These are phyloP conservation scores for Drechslerella coelobrocha DNA, from an alignment of 2,329 filamentous ascomycete species.

Conservation along the genomic window DNA sequence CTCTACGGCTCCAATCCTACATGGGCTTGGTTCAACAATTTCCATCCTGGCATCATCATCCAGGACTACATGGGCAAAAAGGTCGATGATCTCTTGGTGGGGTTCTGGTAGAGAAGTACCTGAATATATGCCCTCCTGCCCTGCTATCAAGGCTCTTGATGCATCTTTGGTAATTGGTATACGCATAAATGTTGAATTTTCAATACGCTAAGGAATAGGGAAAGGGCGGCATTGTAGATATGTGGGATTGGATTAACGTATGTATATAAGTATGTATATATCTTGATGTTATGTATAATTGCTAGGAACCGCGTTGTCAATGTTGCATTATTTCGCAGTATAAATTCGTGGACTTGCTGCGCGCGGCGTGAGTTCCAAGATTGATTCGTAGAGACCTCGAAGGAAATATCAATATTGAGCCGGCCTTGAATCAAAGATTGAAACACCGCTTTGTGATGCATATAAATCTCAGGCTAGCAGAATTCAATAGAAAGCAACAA, in stretches of 20 bases:
- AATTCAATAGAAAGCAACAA: too few species aligned
- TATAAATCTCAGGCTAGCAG: too few species aligned
- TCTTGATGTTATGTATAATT: background rate
- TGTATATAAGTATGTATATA: background rate
- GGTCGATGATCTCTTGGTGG: conserved; percentile 25
- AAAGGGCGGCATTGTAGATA: background rate
- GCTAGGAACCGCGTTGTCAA: background rate
- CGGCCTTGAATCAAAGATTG: too few species aligned
- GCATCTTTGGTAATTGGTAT: too few species aligned
- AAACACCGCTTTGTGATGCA: too few species aligned
- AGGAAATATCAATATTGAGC: too few species aligned
- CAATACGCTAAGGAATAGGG: too few species aligned
- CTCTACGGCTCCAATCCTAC: conserved; percentile 38
- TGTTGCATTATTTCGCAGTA: background rate
- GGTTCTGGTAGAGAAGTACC: conserved; percentile 22
- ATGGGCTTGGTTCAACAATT: conserved; percentile 43
- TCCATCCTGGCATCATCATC: conserved; percentile 41
- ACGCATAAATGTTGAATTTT: too few species aligned
- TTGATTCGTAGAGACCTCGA: background rate
- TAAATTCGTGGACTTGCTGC: too few species aligned
- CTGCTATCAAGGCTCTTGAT: background rate
- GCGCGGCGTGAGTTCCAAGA: background rate
- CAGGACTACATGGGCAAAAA: conserved; percentile 47
- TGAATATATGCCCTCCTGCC: background rate
- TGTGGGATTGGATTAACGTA: background rate